Conservation (phyloP, 2,329 filamentous ascomycete genomes). For the Aureobasidium lini region DNA sequence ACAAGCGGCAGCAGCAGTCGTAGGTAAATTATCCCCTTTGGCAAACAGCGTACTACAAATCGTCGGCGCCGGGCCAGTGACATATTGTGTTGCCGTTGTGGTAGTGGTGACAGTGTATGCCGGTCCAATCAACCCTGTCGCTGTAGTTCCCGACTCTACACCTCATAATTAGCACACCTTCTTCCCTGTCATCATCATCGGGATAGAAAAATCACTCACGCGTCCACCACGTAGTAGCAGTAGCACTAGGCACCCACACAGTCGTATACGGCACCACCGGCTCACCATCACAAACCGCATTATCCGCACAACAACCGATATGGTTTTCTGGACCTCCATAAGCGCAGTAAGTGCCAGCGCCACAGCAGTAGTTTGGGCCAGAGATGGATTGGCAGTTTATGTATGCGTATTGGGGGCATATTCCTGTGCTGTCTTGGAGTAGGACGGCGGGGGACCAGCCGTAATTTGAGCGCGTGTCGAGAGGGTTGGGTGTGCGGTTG, state of each 20-base stretch:
- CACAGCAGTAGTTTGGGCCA: constrained; percentile 1
- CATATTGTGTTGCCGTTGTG: not conserved
- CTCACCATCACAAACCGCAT: not conserved
- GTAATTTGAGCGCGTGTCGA: not conserved
- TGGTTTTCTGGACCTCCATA: constrained; percentile 5
- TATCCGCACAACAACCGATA: constrained; percentile 4
- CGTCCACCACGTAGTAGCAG: not conserved
- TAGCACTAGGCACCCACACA: not conserved
- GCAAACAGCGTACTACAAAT: constrained; percentile 9
- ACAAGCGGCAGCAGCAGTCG: constrained; percentile 4
- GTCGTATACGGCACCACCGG: not conserved
- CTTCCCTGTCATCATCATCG: not conserved
- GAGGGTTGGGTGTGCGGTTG: not conserved
- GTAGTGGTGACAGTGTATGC: constrained; percentile 3
- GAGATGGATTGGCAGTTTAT: constrained; percentile 11
- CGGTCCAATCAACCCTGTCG: not conserved
- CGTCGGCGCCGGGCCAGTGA: not conserved
- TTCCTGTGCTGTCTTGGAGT: not conserved
- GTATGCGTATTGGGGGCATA: constrained; percentile 4
- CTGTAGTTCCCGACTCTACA: not conserved
- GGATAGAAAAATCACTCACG: not conserved
- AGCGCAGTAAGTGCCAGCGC: not conserved
- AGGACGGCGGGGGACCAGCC: constrained; percentile 8
- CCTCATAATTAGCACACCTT: not conserved
- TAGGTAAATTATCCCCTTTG: not conserved